Evolutionary conservation across 78 protist genomes (phyloP).

Genomic region (Emiliania huxleyi): DNA sequence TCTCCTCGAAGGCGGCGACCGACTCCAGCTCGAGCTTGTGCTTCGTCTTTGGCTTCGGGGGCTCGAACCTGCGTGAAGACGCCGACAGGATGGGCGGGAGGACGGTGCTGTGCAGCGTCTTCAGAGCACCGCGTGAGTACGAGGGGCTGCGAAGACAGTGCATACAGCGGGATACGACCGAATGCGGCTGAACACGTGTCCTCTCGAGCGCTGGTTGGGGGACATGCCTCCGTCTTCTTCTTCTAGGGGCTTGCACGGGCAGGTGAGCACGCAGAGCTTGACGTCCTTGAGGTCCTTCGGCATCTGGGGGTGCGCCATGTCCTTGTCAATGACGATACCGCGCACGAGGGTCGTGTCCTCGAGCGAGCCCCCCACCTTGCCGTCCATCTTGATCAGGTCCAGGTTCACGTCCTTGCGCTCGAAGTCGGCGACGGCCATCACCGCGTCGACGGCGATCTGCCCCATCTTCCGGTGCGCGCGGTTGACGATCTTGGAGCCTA

Average conservation of each 20-base stretch:
- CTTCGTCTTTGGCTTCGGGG: constrained; percentile 99
- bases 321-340: constrained; percentile 98
- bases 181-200: no score
- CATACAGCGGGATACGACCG: no score
- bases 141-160: no score
- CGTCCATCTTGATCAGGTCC: constrained; percentile 94
- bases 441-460: constrained; percentile 94
- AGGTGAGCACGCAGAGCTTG: constrained; percentile 95
- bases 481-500: constrained; percentile 79
- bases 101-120: no score
- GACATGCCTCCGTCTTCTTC: no score
- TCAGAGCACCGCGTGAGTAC: no score
- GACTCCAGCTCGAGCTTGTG: constrained; percentile 72
- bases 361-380: constrained; percentile 91
- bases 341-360: constrained; percentile 92
- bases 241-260: no score
- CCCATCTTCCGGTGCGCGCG: constrained; percentile 85
- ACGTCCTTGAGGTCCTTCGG: constrained; percentile 85
- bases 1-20: constrained; percentile 80
- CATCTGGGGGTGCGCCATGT: constrained; percentile 93
- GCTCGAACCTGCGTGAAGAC: no score
- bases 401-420: constrained; percentile 96
- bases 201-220: no score
- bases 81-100: no score
- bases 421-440: constrained; percentile 95